Conservation (phyloP, 768 basidiomycete genomes). For the Termitomyces sp. region DNA sequence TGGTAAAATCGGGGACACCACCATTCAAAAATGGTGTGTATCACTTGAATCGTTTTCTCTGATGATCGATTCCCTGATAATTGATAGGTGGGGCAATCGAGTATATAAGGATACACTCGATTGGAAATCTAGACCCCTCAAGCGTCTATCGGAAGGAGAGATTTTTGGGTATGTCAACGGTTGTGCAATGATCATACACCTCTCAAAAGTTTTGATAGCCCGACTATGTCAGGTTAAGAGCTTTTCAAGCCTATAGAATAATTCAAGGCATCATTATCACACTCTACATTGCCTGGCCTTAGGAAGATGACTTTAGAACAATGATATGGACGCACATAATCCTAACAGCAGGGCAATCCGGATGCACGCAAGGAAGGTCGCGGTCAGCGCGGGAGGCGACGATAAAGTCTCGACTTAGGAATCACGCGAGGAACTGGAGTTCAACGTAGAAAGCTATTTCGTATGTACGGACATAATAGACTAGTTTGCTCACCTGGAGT, state of each 20-base stretch:
- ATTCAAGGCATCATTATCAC: background rate
- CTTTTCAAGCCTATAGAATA: background rate
- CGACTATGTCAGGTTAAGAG: background rate
- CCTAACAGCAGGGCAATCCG: too few relatives aligned
- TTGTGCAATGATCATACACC: background rate
- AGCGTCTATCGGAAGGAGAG: constrained; percentile 20
- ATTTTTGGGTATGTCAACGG: constrained; percentile 28
- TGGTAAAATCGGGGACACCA: constrained; percentile 30
- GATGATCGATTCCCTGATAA: background rate
- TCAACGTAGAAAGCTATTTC: too few relatives aligned
- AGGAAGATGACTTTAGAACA: background rate
- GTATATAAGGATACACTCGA: constrained; percentile 32
- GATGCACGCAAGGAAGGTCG: too few relatives aligned
- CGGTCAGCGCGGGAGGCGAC: too few relatives aligned
- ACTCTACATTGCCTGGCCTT: background rate
- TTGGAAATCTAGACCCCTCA: constrained; percentile 25
- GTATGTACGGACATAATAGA: too few relatives aligned
- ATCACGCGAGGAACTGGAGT: too few relatives aligned
- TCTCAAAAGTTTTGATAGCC: background rate
- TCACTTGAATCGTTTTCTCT: background rate
- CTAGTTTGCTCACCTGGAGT: too few relatives aligned
- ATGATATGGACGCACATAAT: background rate
- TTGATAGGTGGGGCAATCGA: constrained; percentile 18
- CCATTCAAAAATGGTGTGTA: constrained; percentile 32
- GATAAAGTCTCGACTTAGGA: too few relatives aligned